Base-by-base conservation (phyloP, 139 green algal species). In the Tetradesmus obliquus region DNA sequence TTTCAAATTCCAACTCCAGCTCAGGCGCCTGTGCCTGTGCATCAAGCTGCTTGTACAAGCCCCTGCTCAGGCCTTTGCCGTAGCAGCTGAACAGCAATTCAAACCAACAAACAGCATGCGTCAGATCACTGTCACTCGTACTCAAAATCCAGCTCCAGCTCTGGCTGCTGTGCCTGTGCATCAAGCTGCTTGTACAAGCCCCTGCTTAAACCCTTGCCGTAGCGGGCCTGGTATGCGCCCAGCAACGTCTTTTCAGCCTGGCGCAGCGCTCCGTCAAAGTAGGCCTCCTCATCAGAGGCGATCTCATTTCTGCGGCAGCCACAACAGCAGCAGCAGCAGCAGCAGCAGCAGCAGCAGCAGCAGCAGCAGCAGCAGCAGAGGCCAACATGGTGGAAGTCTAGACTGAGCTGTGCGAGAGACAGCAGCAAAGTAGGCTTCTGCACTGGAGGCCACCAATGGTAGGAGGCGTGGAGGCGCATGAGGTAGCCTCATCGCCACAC, bases 261-360 rank as follows among this genome's bases (percentile, higher is more conserved):
- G 1, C 79, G 58, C 88, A 91, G 79, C 12, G 88, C 76, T n/a
- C 88, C 88, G 53, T 91, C 88, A 80, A 91, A 81, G 57, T 51
- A 54, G 2, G 76, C 53, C 32, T 91, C 88, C 60, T 91, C 88
- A 20, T 86, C 88, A 13, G 57, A 22, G 20, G 57, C 58, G 13
- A 87, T 57, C 17, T 87, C 45, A 2, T 72, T 20, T 55, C 87
- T 91, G 74, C 55, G 20, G 10, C 2, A 5, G 55, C 76, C 86
- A 2, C n/a, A 54, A 6, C 60, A 20, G 66, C 66, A 60, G 32
- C 86, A 90, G 0, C 45, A 69, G 5, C 71, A 81, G 55, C 76
- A 91, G 3, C 62, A 62, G 19, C 62, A 22, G 62, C 45, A 62
- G 45, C 84, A 88, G 3, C 55, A 79, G n/a, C 57, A 60, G n/a